These are phyloP conservation scores for Sicyos edulis DNA, from an alignment of 306 rosid species.

Conservation along the genomic window DNA sequence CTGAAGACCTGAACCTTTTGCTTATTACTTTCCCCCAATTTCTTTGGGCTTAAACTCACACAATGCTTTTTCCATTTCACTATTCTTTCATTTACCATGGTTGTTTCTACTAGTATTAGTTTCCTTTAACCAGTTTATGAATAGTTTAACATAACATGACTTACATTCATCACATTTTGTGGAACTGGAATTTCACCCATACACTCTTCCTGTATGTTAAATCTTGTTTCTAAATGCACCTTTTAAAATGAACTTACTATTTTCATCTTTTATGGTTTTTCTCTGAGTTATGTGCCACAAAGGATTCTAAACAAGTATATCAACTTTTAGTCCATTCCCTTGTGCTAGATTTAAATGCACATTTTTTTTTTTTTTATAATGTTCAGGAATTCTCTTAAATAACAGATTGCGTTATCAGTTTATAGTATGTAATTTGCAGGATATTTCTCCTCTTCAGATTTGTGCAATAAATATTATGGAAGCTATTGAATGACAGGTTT, in stretches of 20 bases:
- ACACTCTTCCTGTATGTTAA: background rate
- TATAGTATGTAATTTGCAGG: slow-evolving; percentile 44
- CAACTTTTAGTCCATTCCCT: background rate
- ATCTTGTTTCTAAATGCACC: background rate
- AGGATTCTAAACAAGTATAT: background rate
- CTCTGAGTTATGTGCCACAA: background rate
- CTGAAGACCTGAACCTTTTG: background rate
- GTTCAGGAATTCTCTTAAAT: background rate
- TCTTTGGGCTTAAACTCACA: background rate
- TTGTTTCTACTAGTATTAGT: background rate
- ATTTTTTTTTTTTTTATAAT: background rate
- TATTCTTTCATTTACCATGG: no score
- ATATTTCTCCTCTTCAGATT: slow-evolving; percentile 18
- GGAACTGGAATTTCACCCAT: background rate
- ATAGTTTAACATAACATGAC: background rate
- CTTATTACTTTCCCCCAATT: background rate
- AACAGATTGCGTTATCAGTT: slow-evolving; percentile 29
- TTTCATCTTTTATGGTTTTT: background rate
- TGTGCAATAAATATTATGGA: slow-evolving; percentile 28
- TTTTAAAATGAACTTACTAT: background rate
- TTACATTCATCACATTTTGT: background rate
- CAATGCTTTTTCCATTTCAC: background rate
- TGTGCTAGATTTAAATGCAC: background rate
- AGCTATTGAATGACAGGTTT: slow-evolving; percentile 1
- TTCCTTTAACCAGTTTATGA: background rate